Conservation (phyloP, 164 flowering plant species). For the Akebia trifoliata region DNA sequence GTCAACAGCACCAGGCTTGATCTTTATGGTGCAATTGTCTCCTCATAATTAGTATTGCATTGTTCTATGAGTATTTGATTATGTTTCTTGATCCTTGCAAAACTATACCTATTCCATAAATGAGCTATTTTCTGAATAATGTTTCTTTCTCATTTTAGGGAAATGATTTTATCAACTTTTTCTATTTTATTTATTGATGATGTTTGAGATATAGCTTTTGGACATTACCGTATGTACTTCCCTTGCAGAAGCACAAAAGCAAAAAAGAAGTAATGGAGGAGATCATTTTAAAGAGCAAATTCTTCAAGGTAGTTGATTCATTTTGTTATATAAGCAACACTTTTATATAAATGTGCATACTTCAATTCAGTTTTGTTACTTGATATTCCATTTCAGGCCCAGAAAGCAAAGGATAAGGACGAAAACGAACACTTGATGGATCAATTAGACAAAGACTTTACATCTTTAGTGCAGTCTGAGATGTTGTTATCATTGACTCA, state of each 20-base stretch:
- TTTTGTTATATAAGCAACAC: background rate
- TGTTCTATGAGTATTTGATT: too few species aligned
- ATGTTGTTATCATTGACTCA: conserved; percentile 50
- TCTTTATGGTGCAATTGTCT: too few species aligned
- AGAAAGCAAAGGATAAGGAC: conserved; percentile 78
- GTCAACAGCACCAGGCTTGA: too few species aligned
- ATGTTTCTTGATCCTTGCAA: too few species aligned
- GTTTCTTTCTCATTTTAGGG: too few species aligned
- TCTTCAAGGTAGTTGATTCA: conserved; percentile 51
- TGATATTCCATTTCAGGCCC: conserved; percentile 41
- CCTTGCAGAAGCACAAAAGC: conserved; percentile 67
- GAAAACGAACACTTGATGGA: conserved; percentile 68
- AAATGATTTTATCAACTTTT: background rate
- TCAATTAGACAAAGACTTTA: conserved; percentile 67
- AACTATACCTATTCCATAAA: too few species aligned
- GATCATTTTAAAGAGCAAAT: conserved; percentile 76
- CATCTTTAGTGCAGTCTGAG: conserved; percentile 54
- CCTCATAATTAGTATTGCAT: too few species aligned
- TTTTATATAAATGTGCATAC: background rate
- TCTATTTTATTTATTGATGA: background rate
- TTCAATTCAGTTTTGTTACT: conserved; percentile 2
- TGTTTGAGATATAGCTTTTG: background rate
- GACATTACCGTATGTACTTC: background rate
- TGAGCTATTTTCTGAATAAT: too few species aligned
- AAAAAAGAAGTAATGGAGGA: conserved; percentile 90